Percentiles rank a stretch among this genome's conserved stretches.
Evolutionary conservation across 202 grass and related monocot genomes (phyloP).

Genomic region (Carex arenaria): DNA sequence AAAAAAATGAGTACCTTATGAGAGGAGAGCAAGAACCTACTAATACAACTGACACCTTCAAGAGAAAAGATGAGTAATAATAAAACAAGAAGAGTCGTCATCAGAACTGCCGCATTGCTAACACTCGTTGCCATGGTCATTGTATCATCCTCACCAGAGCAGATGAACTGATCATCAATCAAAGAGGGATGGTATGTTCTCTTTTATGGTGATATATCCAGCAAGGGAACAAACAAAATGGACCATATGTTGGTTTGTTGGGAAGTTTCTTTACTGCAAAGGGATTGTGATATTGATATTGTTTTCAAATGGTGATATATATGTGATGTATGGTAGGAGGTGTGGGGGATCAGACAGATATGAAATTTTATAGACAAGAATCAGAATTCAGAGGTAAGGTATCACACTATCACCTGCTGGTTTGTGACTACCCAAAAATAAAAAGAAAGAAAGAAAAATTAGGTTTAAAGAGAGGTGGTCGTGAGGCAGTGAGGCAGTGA

Average conservation of each 20-base stretch:
- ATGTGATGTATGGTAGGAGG: neutral
- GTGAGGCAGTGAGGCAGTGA: neutral
- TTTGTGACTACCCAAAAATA: neutral
- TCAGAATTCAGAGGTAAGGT: neutral
- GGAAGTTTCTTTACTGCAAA: neutral
- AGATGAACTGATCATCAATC: neutral
- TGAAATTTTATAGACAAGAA: neutral
- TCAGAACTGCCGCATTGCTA: conserved; percentile 31
- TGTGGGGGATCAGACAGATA: conserved; percentile 3
- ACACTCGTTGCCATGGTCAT: conserved; percentile 55
- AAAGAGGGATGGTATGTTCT: neutral
- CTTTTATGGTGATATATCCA: neutral
- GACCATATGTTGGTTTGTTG: neutral
- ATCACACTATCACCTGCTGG: neutral
- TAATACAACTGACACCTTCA: conserved; percentile 34
- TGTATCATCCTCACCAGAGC: conserved; percentile 34
- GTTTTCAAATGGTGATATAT: neutral
- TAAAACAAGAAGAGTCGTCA: conserved; percentile 16
- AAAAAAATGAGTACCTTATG: conserved; percentile 41
- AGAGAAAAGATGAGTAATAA: conserved; percentile 47
- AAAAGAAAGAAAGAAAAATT: neutral
- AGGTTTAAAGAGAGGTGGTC: neutral
- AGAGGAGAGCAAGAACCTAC: conserved; percentile 23
- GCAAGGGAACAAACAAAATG: conserved; percentile 9
- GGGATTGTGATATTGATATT: neutral